Base-by-base conservation (phyloP, 2,329 filamentous ascomycete species). In the Paraphoma chrysanthemicola region DNA sequence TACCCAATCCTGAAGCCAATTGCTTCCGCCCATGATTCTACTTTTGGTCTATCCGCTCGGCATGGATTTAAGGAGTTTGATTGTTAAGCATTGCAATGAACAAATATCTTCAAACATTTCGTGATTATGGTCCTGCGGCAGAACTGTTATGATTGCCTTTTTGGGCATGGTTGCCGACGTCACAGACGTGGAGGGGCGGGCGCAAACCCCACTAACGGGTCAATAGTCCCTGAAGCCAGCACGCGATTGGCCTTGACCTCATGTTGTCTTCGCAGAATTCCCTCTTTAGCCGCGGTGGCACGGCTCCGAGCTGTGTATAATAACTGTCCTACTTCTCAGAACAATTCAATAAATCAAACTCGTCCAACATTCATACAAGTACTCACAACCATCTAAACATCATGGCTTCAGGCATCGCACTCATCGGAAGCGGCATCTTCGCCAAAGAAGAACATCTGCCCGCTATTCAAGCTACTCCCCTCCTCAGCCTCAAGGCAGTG, bases 401-500 rank as follows among this genome's bases (percentile, higher is more conserved):
- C 29, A 64, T 70, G 67, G 63, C 74, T n/a, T 75, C 84, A 48
- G 83, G 84, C 56, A 78, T 89, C 42, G 87, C 87, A 44, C 80
- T 90, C 53, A 82, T 90, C 51, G 87, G 87, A 38, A 83, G 84
- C 59, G 87, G 86, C 66, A 85, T 89, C 65, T 88, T 88, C 64
- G 84, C 83, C 63, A 82, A 82, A 66, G 82, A 84, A 68, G 78
- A 86, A 60, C 86, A 88, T 64, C 77, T 88, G 60, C 88, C 88
- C 11, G 88, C 88, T 44, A 83, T 91, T 50, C 77, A 84, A 62
- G 81, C 83, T 29, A 80, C 77, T 69, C 56, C 77, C 84, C 43
- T 57, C 38, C 76, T 90, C 10, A 73, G 76, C 11, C 81, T 91
- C 62, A 89, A 86, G 75, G 87, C 87, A 18, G 80, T 90, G 62